Conservation (phyloP, 495 filamentous ascomycete genomes). For the Podospora pseudocomata region DNA sequence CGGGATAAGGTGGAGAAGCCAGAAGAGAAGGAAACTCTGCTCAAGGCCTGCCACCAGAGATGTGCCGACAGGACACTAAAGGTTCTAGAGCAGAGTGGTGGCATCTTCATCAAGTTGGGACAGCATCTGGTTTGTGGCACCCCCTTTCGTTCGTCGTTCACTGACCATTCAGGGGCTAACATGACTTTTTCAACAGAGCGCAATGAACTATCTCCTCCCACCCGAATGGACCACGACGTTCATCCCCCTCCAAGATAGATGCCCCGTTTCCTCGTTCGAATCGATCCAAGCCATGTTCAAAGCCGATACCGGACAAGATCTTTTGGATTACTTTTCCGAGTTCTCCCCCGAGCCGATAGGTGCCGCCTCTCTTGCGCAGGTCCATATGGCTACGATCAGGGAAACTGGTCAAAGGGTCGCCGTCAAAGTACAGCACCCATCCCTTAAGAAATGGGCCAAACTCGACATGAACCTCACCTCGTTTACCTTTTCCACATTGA, state of each 20-base stretch:
- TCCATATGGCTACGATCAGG: constrained; percentile 83
- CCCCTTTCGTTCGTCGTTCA: background rate
- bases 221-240: constrained; percentile 95
- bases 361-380: constrained; percentile 91
- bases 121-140: constrained; percentile 68
- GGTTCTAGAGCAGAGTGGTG: constrained; percentile 90
- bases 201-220: constrained; percentile 94
- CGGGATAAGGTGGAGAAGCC: constrained; percentile 55
- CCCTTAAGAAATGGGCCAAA: constrained; percentile 84
- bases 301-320: constrained; percentile 72
- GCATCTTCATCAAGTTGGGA: constrained; percentile 96
- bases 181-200: constrained; percentile 49
- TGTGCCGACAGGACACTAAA: constrained; percentile 80
- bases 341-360: constrained; percentile 81
- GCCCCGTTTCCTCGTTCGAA: constrained; percentile 86
- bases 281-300: constrained; percentile 84
- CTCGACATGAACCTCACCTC: constrained; percentile 82
- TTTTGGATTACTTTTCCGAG: constrained; percentile 77
- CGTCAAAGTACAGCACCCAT: constrained; percentile 95
- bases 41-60: constrained; percentile 85
- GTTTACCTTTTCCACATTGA: constrained; percentile 86
- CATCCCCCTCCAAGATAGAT: constrained; percentile 92
- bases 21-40: constrained; percentile 58
- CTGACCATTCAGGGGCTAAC: background rate
- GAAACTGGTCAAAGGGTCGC: constrained; percentile 88